These are phyloP conservation scores for Phialophora tarda DNA, from an alignment of 2,329 filamentous ascomycete species.

Conservation along the genomic window DNA sequence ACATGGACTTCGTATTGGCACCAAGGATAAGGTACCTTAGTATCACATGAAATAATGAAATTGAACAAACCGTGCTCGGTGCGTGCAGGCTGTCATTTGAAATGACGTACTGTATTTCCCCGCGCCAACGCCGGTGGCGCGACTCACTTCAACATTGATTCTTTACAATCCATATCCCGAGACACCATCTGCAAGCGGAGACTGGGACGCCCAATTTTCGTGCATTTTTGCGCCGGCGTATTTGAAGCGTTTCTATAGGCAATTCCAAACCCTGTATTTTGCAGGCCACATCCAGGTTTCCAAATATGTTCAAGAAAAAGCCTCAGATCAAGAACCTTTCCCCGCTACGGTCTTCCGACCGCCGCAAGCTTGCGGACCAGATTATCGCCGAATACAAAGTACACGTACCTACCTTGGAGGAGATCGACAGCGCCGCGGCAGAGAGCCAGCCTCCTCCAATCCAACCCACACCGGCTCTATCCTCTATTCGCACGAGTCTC, in stretches of 20 bases:
- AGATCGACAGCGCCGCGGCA: slow-evolving; percentile 46
- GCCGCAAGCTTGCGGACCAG: slow-evolving; percentile 69
- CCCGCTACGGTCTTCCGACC: slow-evolving; percentile 69
- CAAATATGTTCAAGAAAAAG: slow-evolving; percentile 68
- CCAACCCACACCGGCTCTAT: slow-evolving; percentile 54
- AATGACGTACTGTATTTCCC: slow-evolving; percentile 11
- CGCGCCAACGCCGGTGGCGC: not conserved
- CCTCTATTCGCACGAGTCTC: slow-evolving; percentile 62
- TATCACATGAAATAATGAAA: not conserved
- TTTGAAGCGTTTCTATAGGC: not conserved
- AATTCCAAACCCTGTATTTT: not conserved
- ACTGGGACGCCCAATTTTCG: not conserved
- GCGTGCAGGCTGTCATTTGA: not conserved
- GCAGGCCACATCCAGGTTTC: not conserved
- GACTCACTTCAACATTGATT: not conserved
- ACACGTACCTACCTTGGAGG: slow-evolving; percentile 48
- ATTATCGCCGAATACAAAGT: slow-evolving; percentile 68
- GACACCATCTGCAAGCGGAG: not conserved
- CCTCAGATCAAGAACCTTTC: slow-evolving; percentile 70
- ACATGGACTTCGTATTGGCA: not conserved
- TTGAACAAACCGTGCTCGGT: not conserved
- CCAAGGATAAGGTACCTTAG: not conserved
- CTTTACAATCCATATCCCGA: not conserved
- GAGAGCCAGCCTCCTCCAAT: slow-evolving; percentile 47
- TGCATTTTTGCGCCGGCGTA: not conserved